These are phyloP conservation scores for Rhizopus stolonifer DNA, from an alignment of 371 early-diverging fungal genomes.

Conservation along the genomic window DNA sequence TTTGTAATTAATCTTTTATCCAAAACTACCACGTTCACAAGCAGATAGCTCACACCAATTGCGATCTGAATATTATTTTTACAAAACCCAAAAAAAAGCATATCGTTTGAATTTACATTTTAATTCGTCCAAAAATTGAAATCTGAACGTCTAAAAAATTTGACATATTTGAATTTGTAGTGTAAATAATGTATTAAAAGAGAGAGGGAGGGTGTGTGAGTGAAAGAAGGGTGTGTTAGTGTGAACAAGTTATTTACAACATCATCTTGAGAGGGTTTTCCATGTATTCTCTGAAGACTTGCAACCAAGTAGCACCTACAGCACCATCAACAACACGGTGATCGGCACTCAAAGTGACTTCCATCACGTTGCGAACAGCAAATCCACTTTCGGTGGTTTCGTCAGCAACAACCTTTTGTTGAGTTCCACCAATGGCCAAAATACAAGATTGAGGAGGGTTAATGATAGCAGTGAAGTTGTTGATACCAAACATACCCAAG, in stretches of 20 bases:
- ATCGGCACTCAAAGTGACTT: constrained; percentile 91
- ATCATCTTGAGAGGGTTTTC: constrained; percentile 96
- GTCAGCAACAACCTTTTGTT: constrained; percentile 83
- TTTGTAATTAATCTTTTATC: no score
- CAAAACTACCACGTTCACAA: no score
- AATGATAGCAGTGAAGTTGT: constrained; percentile 96
- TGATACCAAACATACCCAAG: constrained; percentile 96
- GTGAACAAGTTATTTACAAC: constrained; percentile 63
- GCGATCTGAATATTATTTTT: no score
- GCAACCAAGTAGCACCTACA: constrained; percentile 90
- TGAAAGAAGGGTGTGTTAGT: no score
- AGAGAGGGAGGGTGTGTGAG: no score
- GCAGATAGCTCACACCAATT: no score
- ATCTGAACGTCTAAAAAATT: no score
- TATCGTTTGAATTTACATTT: no score
- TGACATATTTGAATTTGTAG: no score
- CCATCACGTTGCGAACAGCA: constrained; percentile 70
- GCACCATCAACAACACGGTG: constrained; percentile 98
- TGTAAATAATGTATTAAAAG: neutral
- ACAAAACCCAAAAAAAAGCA: no score
- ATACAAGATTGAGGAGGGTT: constrained; percentile 97
- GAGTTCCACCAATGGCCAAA: constrained; percentile 88
- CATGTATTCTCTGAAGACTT: constrained; percentile 88
- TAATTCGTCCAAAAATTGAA: no score
- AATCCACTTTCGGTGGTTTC: constrained; percentile 61